phyloP scores from a whole-genome alignment of 2,329 filamentous ascomycete genomes.

The Sphaceloma murrayae region DNA sequence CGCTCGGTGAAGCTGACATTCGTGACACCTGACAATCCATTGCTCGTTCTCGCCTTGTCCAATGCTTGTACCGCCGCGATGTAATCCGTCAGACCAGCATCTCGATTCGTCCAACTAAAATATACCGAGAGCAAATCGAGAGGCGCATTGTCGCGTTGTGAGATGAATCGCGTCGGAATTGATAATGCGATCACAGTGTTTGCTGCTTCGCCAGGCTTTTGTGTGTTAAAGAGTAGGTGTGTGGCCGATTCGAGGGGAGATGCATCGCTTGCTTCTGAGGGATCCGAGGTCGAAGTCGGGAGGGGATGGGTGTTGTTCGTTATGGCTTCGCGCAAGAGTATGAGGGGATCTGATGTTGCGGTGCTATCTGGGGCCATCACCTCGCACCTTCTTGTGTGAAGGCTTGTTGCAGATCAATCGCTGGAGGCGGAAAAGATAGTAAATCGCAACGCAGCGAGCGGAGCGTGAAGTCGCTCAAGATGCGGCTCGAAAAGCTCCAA shows the following conservation, averaged over 20 bases:
- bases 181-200: conserved; percentile 40
- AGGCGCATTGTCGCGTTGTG: conserved; percentile 44
- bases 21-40: conserved; percentile 60
- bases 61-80: conserved; percentile 72
- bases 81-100: conserved; percentile 82
- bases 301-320: conserved; percentile 58
- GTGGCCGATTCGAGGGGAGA: conserved; percentile 63
- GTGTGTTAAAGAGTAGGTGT: conserved; percentile 41
- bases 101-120: conserved; percentile 91
- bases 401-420: too few species aligned
- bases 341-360: conserved; percentile 52
- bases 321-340: conserved; percentile 76
- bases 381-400: too few species aligned
- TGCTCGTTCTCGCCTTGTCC: conserved; percentile 57
- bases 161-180: conserved; percentile 72
- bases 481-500: too few species aligned
- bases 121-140: conserved; percentile 90
- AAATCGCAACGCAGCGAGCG: too few species aligned
- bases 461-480: too few species aligned
- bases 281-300: conserved; percentile 61
- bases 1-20: conserved; percentile 88
- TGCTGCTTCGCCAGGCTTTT: conserved; percentile 40
- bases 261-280: conserved; percentile 50
- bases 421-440: too few species aligned
- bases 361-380: conserved; percentile 49